Base-by-base conservation (phyloP, 306 rosid genomes). In the Sicyos edulis region DNA sequence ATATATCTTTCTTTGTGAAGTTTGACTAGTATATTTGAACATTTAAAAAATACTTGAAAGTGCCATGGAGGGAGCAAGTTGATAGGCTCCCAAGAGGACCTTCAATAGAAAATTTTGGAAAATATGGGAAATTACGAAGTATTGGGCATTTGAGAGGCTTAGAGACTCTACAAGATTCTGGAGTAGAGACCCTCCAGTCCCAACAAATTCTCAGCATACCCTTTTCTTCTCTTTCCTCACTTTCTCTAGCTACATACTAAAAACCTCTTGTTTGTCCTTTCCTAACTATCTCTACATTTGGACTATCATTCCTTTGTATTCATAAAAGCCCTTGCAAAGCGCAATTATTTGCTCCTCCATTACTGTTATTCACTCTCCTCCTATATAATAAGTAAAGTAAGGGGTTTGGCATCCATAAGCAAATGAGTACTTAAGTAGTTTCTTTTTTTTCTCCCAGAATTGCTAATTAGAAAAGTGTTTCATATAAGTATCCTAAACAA, bases 341-440 rank as follows among this genome's bases (percentile, higher is more conserved):
- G 32, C 14, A 61, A 8, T 62, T 32, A 5, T 60, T 10, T 0
- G 13, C 42, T 60, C 21, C 68, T 62, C 9, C 58, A 9, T 54
- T 62, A 22, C 68, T 34, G 42, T n/a, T 62, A 62, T 62, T 62
- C 68, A 4, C 15, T 62, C 50, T 61, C 65, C 65, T 59, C 47
- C 47, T 58, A 58, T 10, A 32, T 32, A 61, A 62, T 42, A 62
- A 54, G 34, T 14, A 34, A 54, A 62, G 24, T 37, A 17, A 34
- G 68, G n/a, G 8, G 66, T 4, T 17, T 62, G 49, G 8, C 68
- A 16, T 29, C 6, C n/a, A 60, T 15, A 15, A 14, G 66, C 66
- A 60, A 60, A 60, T 2, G 20, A 60, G 45, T 29, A 14, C 12
- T 4, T 52, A 16, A 52, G 9, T 16, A 7, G 53, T 50, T 15